A percentile compares a stretch with the other conserved stretches of the same genome.
These are phyloP conservation scores for Pleomassaria siparia DNA, from an alignment of 2,329 filamentous ascomycete species.

Conservation along the genomic window DNA sequence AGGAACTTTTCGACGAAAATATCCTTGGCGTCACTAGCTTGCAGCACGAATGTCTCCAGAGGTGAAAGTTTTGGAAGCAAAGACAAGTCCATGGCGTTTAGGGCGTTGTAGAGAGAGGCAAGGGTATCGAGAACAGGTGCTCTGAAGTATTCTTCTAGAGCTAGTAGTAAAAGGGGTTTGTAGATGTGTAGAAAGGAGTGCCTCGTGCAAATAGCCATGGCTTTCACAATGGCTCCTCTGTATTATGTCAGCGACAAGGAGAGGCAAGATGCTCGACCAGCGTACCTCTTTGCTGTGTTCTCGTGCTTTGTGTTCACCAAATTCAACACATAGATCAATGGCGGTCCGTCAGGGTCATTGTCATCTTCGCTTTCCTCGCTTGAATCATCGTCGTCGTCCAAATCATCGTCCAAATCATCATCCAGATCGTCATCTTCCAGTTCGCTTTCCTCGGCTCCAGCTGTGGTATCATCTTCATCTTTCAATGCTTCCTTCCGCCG, in stretches of 20 bases:
- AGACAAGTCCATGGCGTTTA: slow-evolving; percentile 96
- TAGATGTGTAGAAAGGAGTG: slow-evolving; percentile 99
- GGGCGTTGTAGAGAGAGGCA: slow-evolving; percentile 82
- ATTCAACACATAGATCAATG: slow-evolving; percentile 94
- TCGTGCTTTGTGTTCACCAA: slow-evolving; percentile 98
- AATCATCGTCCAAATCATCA: slow-evolving; percentile 38
- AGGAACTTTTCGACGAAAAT: slow-evolving; percentile 98
- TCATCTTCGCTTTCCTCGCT: slow-evolving; percentile 58
- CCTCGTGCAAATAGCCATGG: slow-evolving; percentile 97
- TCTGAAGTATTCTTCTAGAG: slow-evolving; percentile 96
- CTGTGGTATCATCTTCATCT: slow-evolving; percentile 38
- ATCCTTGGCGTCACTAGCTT: slow-evolving; percentile 90
- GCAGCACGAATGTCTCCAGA: slow-evolving; percentile 81
- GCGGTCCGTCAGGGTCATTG: slow-evolving; percentile 73
- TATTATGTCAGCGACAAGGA: slow-evolving; percentile 13
- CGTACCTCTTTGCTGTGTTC: slow-evolving; percentile 74
- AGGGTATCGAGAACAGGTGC: slow-evolving; percentile 85
- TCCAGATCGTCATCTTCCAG: no score
- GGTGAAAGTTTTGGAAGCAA: slow-evolving; percentile 83
- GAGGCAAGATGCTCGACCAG: not conserved
- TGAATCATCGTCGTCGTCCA: slow-evolving; percentile 51
- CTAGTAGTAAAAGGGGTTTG: slow-evolving; percentile 90
- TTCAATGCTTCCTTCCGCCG: slow-evolving; percentile 44
- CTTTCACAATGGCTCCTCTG: slow-evolving; percentile 91
- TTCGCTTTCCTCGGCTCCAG: slow-evolving; percentile 32